Conservation (phyloP, 345 rosid genomes). For the Pistacia vera region DNA sequence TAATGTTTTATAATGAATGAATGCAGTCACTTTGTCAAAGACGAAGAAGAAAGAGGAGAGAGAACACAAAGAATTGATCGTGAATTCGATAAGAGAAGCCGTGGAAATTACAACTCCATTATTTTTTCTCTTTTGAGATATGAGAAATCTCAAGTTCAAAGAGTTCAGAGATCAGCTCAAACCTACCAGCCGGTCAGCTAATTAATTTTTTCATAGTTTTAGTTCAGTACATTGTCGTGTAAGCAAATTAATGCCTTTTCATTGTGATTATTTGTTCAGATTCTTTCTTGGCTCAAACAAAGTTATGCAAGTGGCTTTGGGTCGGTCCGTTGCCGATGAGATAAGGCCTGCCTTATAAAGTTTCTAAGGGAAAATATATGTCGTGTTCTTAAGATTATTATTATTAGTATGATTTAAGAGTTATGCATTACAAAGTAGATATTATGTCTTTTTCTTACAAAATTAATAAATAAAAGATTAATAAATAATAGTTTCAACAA, state of each 20-base stretch:
- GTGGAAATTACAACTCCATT: conserved; percentile 57
- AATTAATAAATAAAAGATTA: too few species aligned
- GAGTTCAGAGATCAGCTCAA: conserved; percentile 91
- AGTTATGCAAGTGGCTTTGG: conserved; percentile 96
- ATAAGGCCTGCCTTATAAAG: conserved; percentile 66
- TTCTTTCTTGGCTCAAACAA: conserved; percentile 96
- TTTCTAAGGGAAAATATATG: conserved; percentile 62
- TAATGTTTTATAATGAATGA: neutral
- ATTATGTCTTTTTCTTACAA: too few species aligned
- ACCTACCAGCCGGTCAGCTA: conserved; percentile 60
- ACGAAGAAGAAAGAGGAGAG: conserved; percentile 97
- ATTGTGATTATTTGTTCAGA: conserved; percentile 33
- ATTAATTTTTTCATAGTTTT: neutral
- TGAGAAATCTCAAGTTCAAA: conserved; percentile 93
- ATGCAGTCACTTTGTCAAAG: conserved; percentile 86
- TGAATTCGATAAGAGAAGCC: conserved; percentile 72
- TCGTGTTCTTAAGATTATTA: neutral
- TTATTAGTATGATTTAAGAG: neutral
- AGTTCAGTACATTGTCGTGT: neutral
- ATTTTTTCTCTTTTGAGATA: conserved; percentile 88
- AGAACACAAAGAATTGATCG: conserved; percentile 76
- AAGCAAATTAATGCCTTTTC: neutral
- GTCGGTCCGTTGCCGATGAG: conserved; percentile 91
- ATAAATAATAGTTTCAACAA: too few species aligned
- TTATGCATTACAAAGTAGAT: too few species aligned